These are phyloP conservation scores for Colletotrichum sp. DNA, from an alignment of 2,329 filamentous ascomycete genomes.

Conservation along the genomic window DNA sequence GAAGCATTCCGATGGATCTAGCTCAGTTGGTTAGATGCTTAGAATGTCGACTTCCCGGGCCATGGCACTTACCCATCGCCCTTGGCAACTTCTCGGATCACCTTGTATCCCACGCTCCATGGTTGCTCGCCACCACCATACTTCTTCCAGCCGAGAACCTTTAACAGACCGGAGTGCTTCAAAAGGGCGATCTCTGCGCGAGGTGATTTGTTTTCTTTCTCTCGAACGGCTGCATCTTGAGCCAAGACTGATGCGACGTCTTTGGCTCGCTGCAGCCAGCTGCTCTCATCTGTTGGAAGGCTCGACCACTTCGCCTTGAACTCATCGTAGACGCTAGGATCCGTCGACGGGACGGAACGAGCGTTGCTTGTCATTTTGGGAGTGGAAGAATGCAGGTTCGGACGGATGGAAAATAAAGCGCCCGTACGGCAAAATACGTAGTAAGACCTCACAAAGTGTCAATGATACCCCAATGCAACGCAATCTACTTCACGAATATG, in stretches of 20 bases:
- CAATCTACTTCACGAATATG: rapidly evolving
- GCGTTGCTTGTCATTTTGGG: constrained; percentile 17
- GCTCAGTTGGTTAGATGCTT: background rate
- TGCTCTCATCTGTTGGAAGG: constrained; percentile 32
- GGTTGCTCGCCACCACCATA: constrained; percentile 49
- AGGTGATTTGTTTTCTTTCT: constrained; percentile 44
- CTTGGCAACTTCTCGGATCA: constrained; percentile 67
- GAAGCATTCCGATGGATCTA: constrained; percentile 66
- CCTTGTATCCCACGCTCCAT: constrained; percentile 59
- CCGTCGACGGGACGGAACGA: constrained; percentile 25
- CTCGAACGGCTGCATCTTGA: constrained; percentile 36
- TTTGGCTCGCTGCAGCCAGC: constrained; percentile 43
- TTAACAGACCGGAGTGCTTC: constrained; percentile 45
- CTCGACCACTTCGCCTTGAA: constrained; percentile 39
- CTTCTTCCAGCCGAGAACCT: constrained; percentile 41
- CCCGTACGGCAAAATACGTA: background rate
- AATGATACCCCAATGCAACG: background rate
- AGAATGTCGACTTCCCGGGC: background rate
- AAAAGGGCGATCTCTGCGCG: constrained; percentile 43
- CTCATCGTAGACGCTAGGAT: constrained; percentile 41
- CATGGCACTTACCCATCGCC: constrained; percentile 56
- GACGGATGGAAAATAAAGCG: background rate
- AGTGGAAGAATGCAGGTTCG: background rate
- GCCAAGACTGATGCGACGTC: constrained; percentile 41
- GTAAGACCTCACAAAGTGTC: background rate